Evolutionary conservation across 1,139 yeast species (phyloP).

Genomic region (Hansenula lynferdii): DNA sequence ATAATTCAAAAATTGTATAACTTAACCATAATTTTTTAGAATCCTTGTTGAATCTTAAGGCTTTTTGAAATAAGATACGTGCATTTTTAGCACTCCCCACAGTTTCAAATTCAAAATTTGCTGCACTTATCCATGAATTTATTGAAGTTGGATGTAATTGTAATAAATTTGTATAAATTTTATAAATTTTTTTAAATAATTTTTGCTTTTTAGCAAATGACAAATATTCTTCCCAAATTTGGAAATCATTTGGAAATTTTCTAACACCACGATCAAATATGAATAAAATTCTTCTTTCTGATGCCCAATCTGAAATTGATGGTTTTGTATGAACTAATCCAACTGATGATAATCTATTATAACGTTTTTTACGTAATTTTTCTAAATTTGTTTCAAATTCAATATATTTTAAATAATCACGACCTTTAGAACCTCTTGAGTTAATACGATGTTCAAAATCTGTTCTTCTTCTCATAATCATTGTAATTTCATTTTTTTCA

Average conservation of each 20-base stretch:
- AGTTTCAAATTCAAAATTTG: conserved; percentile 86
- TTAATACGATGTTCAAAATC: conserved; percentile 91
- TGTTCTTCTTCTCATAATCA: conserved; percentile 89
- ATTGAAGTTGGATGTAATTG: conserved; percentile 90
- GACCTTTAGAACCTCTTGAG: conserved; percentile 76
- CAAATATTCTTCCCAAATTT: conserved; percentile 76
- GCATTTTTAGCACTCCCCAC: conserved; percentile 91
- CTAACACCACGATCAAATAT: conserved; percentile 81
- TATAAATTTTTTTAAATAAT: conserved; percentile 76
- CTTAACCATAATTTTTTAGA: conserved; percentile 73
- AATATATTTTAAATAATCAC: conserved; percentile 75
- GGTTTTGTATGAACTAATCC: conserved; percentile 36
- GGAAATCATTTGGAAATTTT: conserved; percentile 73
- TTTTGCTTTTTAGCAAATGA: conserved; percentile 69
- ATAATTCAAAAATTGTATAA: conserved; percentile 83
- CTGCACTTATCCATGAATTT: conserved; percentile 92
- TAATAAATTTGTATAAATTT: conserved; percentile 71
- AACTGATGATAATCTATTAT: conserved; percentile 52
- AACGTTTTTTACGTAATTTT: conserved; percentile 69
- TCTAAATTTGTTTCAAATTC: conserved; percentile 83
- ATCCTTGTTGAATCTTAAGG: conserved; percentile 77
- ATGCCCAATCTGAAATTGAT: conserved; percentile 84
- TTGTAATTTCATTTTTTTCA: conserved; percentile 71
- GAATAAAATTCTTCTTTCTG: conserved; percentile 74
- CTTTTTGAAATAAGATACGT: conserved; percentile 79